Evolutionary conservation across 2,329 filamentous ascomycete species (phyloP), one percentile per base, ranked within the genome.

Genomic region (Ascochyta rabiei): DNA sequence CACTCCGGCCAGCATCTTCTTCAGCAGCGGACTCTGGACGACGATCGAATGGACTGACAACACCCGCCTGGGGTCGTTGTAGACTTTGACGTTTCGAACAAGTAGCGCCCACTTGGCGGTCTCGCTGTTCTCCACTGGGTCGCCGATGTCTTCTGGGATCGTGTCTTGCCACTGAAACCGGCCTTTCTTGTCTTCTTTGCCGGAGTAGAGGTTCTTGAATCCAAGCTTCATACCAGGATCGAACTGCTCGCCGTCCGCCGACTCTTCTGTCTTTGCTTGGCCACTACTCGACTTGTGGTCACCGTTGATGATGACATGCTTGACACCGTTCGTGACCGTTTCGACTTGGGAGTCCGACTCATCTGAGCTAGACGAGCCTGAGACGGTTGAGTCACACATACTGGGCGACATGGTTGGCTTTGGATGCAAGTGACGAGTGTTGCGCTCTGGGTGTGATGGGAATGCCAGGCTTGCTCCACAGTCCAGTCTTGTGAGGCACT

Each of bases 11-110:
- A 90, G 77, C 4, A 84, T 79, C 2, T 77, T 75, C 71, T 86
- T 87, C 38, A 90, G 74, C 48, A 81, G 76, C 1, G 85, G 84
- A 18, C 82, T 86, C 70, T 90, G 86, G 6, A 89, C 75, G 39
- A 88, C 79, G 53, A 90, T 82, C 41, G 83, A 86, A 63, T 89
- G 80, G 21, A 87, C 79, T 48, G 82, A 75, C 28, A 88, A 80
- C 40, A 82, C 83, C 69, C 86, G 87, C 51, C 82, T 80, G 23
- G 83, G 82, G 64, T 87, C 81, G 18, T 67, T 54, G 41, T 55
- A 55, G 24, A 64, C 59, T 33, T 68, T 67, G 52, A 79, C 75
- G 63, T 87, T 61, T 2, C 66, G 63, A 6, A 59, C 64, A 21
- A 69, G 61, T 15, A 70, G 49, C 2, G 86, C 85, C 60, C 81